phyloP scores from a whole-genome alignment of 805 yeast genomes.

The Kluyveromyces lactis region DNA sequence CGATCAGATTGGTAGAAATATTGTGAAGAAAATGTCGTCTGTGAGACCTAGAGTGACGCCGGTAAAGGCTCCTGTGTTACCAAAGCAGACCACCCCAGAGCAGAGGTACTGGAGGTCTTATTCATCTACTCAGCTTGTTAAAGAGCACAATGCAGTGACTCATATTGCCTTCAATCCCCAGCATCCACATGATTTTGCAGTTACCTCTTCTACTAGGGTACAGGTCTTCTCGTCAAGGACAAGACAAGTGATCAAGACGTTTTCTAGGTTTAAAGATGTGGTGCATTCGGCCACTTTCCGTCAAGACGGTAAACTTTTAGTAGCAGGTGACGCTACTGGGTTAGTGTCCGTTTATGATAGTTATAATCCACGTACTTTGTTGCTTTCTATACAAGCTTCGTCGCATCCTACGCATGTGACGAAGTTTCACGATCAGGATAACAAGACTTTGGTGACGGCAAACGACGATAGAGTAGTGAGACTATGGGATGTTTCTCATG shows the following conservation, averaged over 20 bases:
- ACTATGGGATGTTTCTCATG: conserved; percentile 79
- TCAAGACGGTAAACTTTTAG: conserved; percentile 81
- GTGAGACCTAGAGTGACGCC: conserved; percentile 55
- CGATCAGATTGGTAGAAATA: not conserved
- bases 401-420: conserved; percentile 89
- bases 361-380: conserved; percentile 62
- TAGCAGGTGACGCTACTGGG: conserved; percentile 95
- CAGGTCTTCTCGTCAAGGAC: conserved; percentile 93
- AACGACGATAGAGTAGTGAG: conserved; percentile 86
- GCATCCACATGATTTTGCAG: conserved; percentile 85
- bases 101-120: conserved; percentile 91
- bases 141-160: conserved; percentile 87
- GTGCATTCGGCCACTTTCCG: conserved; percentile 90
- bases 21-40: conserved; percentile 57
- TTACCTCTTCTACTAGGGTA: conserved; percentile 83
- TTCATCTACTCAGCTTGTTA: conserved; percentile 76
- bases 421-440: conserved; percentile 74
- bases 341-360: conserved; percentile 86
- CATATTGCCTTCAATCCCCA: conserved; percentile 83
- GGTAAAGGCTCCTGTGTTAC: conserved; percentile 64
- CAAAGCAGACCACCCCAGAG: conserved; percentile 78
- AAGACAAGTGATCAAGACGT: conserved; percentile 80
- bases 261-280: conserved; percentile 80
- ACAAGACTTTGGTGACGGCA: conserved; percentile 59
- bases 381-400: conserved; percentile 76